These are phyloP conservation scores for Colletotrichum sp. DNA, from an alignment of 2,329 filamentous ascomycete species.

Conservation along the genomic window DNA sequence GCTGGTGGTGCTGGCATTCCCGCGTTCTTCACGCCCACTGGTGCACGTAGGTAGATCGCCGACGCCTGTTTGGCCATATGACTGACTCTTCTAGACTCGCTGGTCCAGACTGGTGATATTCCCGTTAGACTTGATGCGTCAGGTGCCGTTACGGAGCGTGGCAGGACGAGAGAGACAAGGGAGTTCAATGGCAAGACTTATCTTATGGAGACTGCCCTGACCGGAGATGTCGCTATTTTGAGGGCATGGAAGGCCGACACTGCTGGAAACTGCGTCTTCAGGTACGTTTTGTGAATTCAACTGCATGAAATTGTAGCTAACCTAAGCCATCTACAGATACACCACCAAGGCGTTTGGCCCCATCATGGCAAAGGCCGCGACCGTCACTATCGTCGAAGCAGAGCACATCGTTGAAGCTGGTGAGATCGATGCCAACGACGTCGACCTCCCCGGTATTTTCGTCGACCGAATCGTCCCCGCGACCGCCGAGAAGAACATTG, in stretches of 20 bases:
- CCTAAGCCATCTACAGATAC: conserved; percentile 47
- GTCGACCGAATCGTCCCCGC: conserved; percentile 82
- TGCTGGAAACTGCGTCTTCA: conserved; percentile 81
- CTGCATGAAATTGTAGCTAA: fast-evolving
- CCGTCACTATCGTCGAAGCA: conserved; percentile 80
- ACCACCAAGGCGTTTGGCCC: conserved; percentile 78
- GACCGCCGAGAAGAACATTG: conserved; percentile 73
- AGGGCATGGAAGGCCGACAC: conserved; percentile 79
- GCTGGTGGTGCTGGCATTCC: conserved; percentile 79
- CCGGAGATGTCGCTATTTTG: conserved; percentile 78
- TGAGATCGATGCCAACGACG: conserved; percentile 73
- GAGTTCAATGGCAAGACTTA: conserved; percentile 76
- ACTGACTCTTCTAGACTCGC: conserved; percentile 51
- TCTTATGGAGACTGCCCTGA: conserved; percentile 78
- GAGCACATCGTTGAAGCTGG: conserved; percentile 82
- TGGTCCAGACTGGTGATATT: conserved; percentile 72
- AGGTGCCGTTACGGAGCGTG: conserved; percentile 67
- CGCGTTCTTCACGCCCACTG: conserved; percentile 82
- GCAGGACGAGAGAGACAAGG: conserved; percentile 71
- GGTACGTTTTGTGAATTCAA: conserved; percentile 42
- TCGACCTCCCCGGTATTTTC: conserved; percentile 83
- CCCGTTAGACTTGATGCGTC: conserved; percentile 65
- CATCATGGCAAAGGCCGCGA: conserved; percentile 83
- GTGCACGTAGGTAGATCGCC: conserved; percentile 55
- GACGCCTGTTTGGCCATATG: fast-evolving